Percentiles rank a stretch among this genome's conserved stretches.
phyloP scores from a whole-genome alignment of 73 alveolate species.

The Paramecium octaurelia region DNA sequence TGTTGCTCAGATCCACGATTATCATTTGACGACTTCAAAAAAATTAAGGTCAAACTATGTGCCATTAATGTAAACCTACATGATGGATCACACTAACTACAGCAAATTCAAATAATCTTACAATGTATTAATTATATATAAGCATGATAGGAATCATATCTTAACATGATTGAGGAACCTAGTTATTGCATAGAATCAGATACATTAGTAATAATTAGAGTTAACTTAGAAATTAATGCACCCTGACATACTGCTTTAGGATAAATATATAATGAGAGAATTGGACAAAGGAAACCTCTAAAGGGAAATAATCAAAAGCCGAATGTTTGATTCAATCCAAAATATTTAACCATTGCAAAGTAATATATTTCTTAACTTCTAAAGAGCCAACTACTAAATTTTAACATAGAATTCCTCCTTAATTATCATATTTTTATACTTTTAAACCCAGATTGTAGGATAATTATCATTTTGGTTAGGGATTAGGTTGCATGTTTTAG shows the following conservation, averaged over 20 bases:
- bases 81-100: slow-evolving; percentile 19
- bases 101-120: background rate
- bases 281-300: background rate
- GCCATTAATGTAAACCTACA: background rate
- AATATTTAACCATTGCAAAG: background rate
- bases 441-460: slow-evolving; percentile 13
- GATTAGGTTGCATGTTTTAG: background rate
- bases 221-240: background rate
- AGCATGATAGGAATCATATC: background rate
- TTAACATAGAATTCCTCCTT: background rate
- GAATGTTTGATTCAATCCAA: slow-evolving; percentile 22
- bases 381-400: slow-evolving; percentile 14
- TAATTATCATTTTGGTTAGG: background rate
- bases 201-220: background rate
- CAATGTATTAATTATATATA: background rate
- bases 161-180: slow-evolving; percentile 36
- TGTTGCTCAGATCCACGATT: background rate
- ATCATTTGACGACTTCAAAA: background rate
- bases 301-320: slow-evolving; percentile 3
- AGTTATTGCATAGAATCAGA: slow-evolving; percentile 41
- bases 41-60: background rate
- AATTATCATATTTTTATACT: slow-evolving; percentile 40
- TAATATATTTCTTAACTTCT: background rate
- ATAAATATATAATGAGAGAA: slow-evolving; percentile 30
- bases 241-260: background rate